These are phyloP conservation scores for Pezicula radicicola DNA, from an alignment of 2,329 filamentous ascomycete species.

Conservation along the genomic window DNA sequence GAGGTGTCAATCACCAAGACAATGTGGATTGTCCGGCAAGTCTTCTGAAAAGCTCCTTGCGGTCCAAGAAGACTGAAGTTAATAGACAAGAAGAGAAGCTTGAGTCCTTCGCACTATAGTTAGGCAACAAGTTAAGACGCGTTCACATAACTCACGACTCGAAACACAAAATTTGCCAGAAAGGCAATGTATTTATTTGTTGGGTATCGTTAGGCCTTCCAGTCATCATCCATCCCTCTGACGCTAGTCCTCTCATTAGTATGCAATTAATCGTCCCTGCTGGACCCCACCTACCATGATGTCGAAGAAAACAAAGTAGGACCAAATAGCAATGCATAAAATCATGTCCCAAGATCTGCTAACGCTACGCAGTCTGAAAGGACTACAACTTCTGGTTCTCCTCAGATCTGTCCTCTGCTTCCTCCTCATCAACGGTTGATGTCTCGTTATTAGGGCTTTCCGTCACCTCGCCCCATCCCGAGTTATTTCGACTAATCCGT, in stretches of 20 bases:
- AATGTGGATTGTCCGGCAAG: too few species aligned
- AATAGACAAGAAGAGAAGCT: neutral
- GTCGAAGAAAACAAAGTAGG: neutral
- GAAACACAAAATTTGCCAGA: neutral
- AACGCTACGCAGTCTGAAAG: neutral
- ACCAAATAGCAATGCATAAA: neutral
- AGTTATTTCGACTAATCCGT: conserved; percentile 26
- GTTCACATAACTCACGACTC: neutral
- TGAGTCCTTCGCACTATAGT: too few species aligned
- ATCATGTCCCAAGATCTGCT: neutral
- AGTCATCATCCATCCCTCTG: conserved; percentile 6
- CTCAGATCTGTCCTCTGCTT: conserved; percentile 4
- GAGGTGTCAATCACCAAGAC: too few species aligned
- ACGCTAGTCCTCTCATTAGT: conserved; percentile 4
- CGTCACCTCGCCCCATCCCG: conserved; percentile 15
- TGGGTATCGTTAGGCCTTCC: conserved; percentile 20
- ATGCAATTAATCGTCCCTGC: conserved; percentile 1
- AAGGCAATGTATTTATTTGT: conserved; percentile 16
- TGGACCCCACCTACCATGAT: neutral
- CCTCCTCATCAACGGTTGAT: conserved; percentile 8
- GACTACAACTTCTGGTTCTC: neutral
- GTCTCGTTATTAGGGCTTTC: conserved; percentile 9
- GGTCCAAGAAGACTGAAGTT: too few species aligned
- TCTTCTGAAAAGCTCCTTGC: too few species aligned
- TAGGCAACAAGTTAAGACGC: too few species aligned